Evolutionary conservation across 495 filamentous ascomycete genomes (phyloP).

Genomic region (Sabuloglossum arenarium): DNA sequence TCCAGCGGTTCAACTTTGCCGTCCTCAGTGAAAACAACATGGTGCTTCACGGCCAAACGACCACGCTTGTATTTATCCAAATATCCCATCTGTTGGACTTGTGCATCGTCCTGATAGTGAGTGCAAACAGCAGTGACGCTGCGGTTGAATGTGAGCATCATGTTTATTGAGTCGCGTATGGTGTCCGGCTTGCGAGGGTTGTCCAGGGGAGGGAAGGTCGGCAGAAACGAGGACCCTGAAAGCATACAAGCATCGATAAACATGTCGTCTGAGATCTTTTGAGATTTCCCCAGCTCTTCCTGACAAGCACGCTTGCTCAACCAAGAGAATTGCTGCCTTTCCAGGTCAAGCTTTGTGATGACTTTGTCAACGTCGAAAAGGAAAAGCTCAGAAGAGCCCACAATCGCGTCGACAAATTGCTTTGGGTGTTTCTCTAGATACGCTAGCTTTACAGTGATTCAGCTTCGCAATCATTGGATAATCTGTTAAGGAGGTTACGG

Average conservation of each 20-base stretch:
- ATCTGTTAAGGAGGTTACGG: slow-evolving; percentile 4
- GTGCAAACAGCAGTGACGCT: slow-evolving; percentile 42
- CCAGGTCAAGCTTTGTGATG: slow-evolving; percentile 58
- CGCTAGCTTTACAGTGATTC: slow-evolving; percentile 35
- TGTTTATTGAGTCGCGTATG: slow-evolving; percentile 46
- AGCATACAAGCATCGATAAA: slow-evolving; percentile 74
- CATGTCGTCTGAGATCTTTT: slow-evolving; percentile 35
- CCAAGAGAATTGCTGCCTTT: slow-evolving; percentile 41
- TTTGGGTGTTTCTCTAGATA: slow-evolving; percentile 53
- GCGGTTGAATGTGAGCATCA: slow-evolving; percentile 43
- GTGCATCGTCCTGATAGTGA: slow-evolving; percentile 49
- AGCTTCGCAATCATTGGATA: slow-evolving; percentile 5
- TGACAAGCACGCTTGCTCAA: slow-evolving; percentile 50
- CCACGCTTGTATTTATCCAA: slow-evolving; percentile 66
- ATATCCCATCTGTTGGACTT: slow-evolving; percentile 50
- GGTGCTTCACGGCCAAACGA: slow-evolving; percentile 68
- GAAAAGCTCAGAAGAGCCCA: slow-evolving; percentile 70
- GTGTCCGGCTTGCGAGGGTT: slow-evolving; percentile 29
- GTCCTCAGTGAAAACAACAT: slow-evolving; percentile 52
- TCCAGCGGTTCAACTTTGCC: slow-evolving; percentile 57
- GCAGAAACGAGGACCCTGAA: slow-evolving; percentile 60
- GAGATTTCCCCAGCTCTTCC: slow-evolving; percentile 35
- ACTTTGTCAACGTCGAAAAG: slow-evolving; percentile 72
- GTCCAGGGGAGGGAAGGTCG: slow-evolving; percentile 53
- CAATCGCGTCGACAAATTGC: slow-evolving; percentile 54